Base-by-base conservation (phyloP, 192 early-diverging fungal genomes). In the Coemansia sp. region DNA sequence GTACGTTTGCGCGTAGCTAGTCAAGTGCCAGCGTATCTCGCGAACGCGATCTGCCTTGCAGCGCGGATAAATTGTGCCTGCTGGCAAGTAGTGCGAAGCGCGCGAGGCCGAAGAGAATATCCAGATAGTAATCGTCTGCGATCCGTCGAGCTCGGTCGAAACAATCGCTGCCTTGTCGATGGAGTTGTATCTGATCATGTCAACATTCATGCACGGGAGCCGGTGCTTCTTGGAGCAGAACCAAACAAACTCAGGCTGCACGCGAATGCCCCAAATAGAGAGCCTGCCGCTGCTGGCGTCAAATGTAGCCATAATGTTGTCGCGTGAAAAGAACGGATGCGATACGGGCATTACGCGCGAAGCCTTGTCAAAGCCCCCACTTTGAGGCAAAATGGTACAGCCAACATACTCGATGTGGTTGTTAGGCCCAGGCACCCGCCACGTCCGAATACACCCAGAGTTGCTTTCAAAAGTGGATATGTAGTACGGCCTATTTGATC, bases 101-200 rank as follows among this genome's bases (percentile, higher is more conserved):
- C 80, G 67, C 34, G 80, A 83, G n/a, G 80, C 75, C n/a, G 80
- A 83, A 1, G 80, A 83, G 48, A 83, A 83, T 1, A 77, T 69
- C 80, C 80, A 83, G 31, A 83, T 63, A 8, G 80, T 83, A 45
- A 83, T 59, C 5, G 67, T 58, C 35, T 77, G 76, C 13, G 66
- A 60, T 9, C 80, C 80, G 18, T 71, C 60, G 8, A 43, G 43
- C 24, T 77, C 71, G 1, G 64, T 59, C 14, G 80, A 83, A 26
- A 83, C 80, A 23, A 83, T 77, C 1, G 80, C 80, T 3, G 80
- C 80, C 62, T 83, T 83, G 69, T 83, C 80, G n/a, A 83, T 74
- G 8, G 80, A 83, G 57, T 83, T 83, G 80, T 83, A 83, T 11
- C 80, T 60, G 42, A 83, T 83, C 80, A 83, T 83, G 14, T 74